Evolutionary conservation across 139 green algal genomes (phyloP).

Genomic region (Helicosporidium sp.): DNA sequence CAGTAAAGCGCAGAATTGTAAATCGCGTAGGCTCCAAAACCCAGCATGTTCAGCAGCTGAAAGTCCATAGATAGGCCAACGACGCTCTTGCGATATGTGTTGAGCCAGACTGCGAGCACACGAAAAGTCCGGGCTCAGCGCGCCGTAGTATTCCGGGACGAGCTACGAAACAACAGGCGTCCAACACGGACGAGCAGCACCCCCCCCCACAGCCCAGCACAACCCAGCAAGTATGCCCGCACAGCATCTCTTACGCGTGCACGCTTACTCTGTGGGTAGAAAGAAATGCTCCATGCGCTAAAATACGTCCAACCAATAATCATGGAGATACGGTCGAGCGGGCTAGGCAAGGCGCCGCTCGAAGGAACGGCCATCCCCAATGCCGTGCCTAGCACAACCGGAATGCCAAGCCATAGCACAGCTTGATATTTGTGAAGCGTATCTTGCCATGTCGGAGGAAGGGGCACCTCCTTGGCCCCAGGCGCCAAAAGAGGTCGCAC

Average conservation of each 20-base stretch:
- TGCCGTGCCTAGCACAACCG: slow-evolving; percentile 1
- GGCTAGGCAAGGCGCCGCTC: neutral
- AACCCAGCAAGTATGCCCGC: slow-evolving; percentile 2
- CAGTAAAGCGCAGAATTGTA: slow-evolving; percentile 41
- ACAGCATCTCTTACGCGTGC: too few relatives aligned
- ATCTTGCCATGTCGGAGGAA: too few relatives aligned
- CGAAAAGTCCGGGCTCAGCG: too few relatives aligned
- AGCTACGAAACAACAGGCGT: neutral
- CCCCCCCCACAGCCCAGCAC: neutral
- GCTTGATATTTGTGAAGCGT: neutral
- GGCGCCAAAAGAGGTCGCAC: too few relatives aligned
- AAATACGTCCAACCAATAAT: slow-evolving; percentile 32
- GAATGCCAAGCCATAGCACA: slow-evolving; percentile 4
- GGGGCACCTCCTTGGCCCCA: too few relatives aligned
- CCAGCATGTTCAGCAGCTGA: slow-evolving; percentile 33
- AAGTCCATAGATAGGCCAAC: slow-evolving; percentile 37
- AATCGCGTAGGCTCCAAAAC: slow-evolving; percentile 33
- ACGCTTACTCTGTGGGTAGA: slow-evolving; percentile 40
- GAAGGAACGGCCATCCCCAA: slow-evolving; percentile 1
- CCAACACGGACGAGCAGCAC: neutral
- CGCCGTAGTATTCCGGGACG: too few relatives aligned
- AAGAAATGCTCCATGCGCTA: slow-evolving; percentile 25
- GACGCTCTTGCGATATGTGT: slow-evolving; percentile 26
- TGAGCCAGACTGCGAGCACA: slow-evolving; percentile 12
- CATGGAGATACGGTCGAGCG: slow-evolving; percentile 1